Evolutionary conservation across 1,284 basidiomycete species (phyloP).

Genomic region (Papiliotrema laurentii): DNA sequence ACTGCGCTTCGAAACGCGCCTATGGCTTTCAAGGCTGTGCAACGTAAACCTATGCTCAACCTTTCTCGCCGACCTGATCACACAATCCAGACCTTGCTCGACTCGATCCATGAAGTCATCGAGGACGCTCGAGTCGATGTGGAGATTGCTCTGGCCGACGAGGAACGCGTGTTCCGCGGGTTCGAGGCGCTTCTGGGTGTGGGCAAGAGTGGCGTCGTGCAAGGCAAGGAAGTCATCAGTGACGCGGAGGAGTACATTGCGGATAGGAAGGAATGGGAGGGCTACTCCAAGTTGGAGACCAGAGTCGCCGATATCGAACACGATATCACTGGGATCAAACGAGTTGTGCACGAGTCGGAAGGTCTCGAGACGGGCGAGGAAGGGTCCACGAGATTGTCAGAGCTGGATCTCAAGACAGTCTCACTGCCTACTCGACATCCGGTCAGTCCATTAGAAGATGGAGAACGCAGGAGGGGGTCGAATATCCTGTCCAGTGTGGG

Average conservation of each 20-base stretch:
- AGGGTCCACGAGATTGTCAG: conserved; percentile 11
- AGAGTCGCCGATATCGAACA: conserved; percentile 74
- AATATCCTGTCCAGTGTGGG: conserved; percentile 18
- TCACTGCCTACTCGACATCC: conserved; percentile 9
- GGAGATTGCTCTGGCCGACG: conserved; percentile 76
- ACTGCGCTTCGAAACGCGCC: conserved; percentile 25
- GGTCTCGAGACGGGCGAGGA: conserved; percentile 26
- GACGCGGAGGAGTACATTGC: conserved; percentile 62
- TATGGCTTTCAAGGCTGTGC: conserved; percentile 5
- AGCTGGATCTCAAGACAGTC: conserved; percentile 17
- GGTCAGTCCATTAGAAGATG: background rate
- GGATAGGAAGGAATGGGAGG: conserved; percentile 54
- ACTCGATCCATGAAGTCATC: conserved; percentile 68
- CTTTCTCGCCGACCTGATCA: conserved; percentile 29
- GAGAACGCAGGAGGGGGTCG: background rate
- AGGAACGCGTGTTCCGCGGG: conserved; percentile 63
- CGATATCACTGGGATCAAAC: conserved; percentile 60
- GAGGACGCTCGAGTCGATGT: conserved; percentile 81
- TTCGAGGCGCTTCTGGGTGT: conserved; percentile 67
- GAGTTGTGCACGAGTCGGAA: conserved; percentile 35
- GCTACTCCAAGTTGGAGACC: conserved; percentile 53
- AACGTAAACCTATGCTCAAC: conserved; percentile 10
- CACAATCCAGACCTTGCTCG: conserved; percentile 57
- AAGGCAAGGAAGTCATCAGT: conserved; percentile 50
- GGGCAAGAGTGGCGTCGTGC: conserved; percentile 27